Conservation (phyloP, 805 yeast species). For the Cyberlindnera mississippiensis region DNA sequence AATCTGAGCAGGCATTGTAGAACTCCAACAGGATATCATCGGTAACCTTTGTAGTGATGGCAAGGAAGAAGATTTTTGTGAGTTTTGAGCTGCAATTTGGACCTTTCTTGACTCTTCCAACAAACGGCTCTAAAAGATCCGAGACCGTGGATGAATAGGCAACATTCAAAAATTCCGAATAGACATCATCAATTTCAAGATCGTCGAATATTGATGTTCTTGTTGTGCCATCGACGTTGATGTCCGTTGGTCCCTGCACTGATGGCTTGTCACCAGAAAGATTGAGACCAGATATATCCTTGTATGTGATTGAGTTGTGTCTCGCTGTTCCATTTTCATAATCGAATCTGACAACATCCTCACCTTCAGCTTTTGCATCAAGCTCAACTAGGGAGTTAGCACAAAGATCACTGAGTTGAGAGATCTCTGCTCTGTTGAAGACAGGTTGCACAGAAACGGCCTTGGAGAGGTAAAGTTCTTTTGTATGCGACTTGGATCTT, state of each 20-base stretch:
- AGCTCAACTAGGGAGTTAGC: constrained; percentile 66
- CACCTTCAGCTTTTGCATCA: constrained; percentile 64
- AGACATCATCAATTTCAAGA: constrained; percentile 61
- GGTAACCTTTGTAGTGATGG: constrained; percentile 64
- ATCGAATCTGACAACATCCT: constrained; percentile 30
- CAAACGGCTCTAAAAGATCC: constrained; percentile 41
- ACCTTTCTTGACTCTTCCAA: constrained; percentile 38
- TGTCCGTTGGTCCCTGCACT: no score
- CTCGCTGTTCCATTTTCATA: constrained; percentile 16
- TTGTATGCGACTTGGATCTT: constrained; percentile 89
- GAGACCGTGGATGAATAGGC: constrained; percentile 35
- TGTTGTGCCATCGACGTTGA: not conserved
- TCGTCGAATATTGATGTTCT: constrained; percentile 27
- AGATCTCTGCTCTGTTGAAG: constrained; percentile 84
- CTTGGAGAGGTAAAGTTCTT: constrained; percentile 84
- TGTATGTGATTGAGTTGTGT: constrained; percentile 14
- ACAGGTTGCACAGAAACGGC: constrained; percentile 97
- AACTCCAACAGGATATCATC: constrained; percentile 45
- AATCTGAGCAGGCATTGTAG: constrained; percentile 34
- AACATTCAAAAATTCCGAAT: constrained; percentile 61
- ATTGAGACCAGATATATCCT: constrained; percentile 23
- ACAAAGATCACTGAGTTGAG: constrained; percentile 73
- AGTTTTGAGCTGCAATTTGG: constrained; percentile 42
- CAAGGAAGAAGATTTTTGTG: constrained; percentile 68
- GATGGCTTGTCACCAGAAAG: constrained; percentile 7